phyloP scores from a whole-genome alignment of 257 asterid species.

The Solanum pennellii region DNA sequence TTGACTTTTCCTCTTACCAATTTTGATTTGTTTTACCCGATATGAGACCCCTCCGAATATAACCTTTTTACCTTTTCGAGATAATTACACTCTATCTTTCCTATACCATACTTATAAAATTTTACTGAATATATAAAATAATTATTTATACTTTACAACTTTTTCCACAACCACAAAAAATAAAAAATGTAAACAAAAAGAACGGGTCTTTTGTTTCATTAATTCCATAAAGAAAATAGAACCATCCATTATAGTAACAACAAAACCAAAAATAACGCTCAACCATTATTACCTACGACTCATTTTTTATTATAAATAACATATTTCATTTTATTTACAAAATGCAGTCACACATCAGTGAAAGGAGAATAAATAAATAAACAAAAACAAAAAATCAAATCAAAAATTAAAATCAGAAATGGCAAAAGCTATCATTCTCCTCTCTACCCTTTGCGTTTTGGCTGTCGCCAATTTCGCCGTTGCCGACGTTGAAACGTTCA shows the following conservation, averaged over 20 bases:
- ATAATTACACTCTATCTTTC: neutral
- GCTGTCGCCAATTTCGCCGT: slow-evolving; percentile 10
- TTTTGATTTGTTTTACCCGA: neutral
- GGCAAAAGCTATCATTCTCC: slow-evolving; percentile 20
- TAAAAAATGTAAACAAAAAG: neutral
- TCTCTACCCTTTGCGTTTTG: slow-evolving; percentile 8
- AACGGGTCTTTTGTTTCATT: neutral
- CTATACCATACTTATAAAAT: too few relatives aligned
- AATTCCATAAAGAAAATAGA: neutral
- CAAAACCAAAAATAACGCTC: neutral
- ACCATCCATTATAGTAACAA: neutral
- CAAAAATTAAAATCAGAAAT: neutral
- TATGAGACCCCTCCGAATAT: rapidly evolving
- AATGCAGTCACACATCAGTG: neutral
- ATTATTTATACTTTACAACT: too few relatives aligned
- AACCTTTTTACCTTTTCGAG: rapidly evolving
- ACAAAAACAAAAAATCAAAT: neutral
- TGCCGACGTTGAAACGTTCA: neutral
- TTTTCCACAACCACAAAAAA: neutral
- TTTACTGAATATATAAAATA: neutral
- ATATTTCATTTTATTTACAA: neutral
- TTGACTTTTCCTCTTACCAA: neutral
- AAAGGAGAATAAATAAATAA: neutral
- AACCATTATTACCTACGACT: neutral
- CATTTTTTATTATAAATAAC: neutral